Percentiles rank a stretch among this genome's conserved stretches.
These are phyloP conservation scores for Brettanomyces custersianus DNA, from an alignment of 805 yeast genomes.

Conservation along the genomic window DNA sequence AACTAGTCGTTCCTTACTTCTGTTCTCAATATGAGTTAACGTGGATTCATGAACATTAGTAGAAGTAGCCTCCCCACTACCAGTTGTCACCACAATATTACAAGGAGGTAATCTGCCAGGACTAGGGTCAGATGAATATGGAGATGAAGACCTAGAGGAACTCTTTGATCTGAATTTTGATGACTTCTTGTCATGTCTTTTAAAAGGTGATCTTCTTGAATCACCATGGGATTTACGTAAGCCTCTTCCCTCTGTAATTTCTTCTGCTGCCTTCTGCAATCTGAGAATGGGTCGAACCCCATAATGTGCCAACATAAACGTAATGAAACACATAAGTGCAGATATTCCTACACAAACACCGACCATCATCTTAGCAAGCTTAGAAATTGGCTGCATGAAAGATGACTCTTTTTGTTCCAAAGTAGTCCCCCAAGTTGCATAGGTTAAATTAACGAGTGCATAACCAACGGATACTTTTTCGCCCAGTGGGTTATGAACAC, in stretches of 20 bases:
- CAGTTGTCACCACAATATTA: neutral
- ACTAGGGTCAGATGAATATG: too few relatives aligned
- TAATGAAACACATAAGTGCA: constrained; percentile 60
- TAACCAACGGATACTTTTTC: constrained; percentile 48
- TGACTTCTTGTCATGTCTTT: neutral
- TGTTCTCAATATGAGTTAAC: too few relatives aligned
- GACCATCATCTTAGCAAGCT: constrained; percentile 56
- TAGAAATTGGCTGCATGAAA: constrained; percentile 54
- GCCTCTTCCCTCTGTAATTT: constrained; percentile 38
- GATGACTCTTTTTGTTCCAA: constrained; percentile 53
- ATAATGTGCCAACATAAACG: constrained; percentile 76
- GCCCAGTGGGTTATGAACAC: constrained; percentile 23
- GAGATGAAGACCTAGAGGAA: too few relatives aligned
- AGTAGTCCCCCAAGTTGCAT: constrained; percentile 62
- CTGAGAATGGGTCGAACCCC: constrained; percentile 77
- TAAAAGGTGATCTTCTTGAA: too few relatives aligned
- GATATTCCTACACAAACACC: constrained; percentile 79
- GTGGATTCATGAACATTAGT: too few relatives aligned
- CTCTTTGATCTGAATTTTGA: too few relatives aligned
- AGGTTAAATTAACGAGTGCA: constrained; percentile 33
- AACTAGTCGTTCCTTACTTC: too few relatives aligned
- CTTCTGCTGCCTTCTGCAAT: constrained; percentile 76
- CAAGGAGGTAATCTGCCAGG: too few relatives aligned
- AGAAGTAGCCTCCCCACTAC: neutral
- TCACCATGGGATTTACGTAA: constrained; percentile 16